Conservation (phyloP, 2,329 filamentous ascomycete species). For the Alternaria triticimaculans region DNA sequence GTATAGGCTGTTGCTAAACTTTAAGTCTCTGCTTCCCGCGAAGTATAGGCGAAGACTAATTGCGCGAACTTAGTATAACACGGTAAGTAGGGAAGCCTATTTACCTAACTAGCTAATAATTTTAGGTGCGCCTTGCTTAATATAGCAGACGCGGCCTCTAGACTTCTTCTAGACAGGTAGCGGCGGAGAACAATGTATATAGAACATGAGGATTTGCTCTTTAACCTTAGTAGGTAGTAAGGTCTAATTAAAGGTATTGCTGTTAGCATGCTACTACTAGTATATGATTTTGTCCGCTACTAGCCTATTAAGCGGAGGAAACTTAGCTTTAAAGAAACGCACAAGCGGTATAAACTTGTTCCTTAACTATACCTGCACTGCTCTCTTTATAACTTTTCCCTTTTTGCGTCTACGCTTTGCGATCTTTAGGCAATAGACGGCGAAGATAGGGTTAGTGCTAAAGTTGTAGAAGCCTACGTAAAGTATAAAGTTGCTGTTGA, state of each 20-base stretch:
- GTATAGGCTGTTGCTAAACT: constrained; percentile 11
- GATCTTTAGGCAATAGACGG: background rate
- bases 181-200: constrained; percentile 13
- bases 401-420: background rate
- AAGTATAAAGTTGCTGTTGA: background rate
- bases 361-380: background rate
- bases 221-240: constrained; percentile 36
- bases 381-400: background rate
- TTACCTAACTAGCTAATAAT: constrained; percentile 21
- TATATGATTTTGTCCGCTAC: constrained; percentile 6
- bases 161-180: background rate
- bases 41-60: constrained; percentile 32
- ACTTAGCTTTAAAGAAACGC: constrained; percentile 9
- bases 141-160: background rate
- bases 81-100: constrained; percentile 24
- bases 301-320: background rate
- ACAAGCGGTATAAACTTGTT: constrained; percentile 4
- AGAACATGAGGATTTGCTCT: constrained; percentile 28
- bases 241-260: constrained; percentile 34
- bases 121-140: constrained; percentile 13
- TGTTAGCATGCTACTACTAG: constrained; percentile 34
- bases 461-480: constrained; percentile 17
- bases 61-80: constrained; percentile 32
- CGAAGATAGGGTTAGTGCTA: background rate
- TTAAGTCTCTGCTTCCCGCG: constrained; percentile 12